These are phyloP conservation scores for Xylaria sp. DNA, from an alignment of 2,329 filamentous ascomycete species.

Conservation along the genomic window DNA sequence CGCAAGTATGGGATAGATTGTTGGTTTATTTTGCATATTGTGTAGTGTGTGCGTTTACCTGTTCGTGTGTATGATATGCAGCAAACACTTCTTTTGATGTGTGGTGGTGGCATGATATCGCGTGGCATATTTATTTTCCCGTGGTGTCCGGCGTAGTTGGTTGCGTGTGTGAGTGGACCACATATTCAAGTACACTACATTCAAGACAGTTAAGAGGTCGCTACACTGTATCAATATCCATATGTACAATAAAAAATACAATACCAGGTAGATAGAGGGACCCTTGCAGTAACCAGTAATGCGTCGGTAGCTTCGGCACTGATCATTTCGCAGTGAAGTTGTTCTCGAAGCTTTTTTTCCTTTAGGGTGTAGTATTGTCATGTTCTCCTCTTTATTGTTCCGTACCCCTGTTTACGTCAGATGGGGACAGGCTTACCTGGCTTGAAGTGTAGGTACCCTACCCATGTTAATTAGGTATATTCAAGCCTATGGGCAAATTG, in stretches of 20 bases:
- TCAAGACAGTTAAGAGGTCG: background rate
- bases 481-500: background rate
- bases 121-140: conserved; percentile 9
- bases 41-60: background rate
- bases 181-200: background rate
- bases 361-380: background rate
- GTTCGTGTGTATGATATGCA: conserved; percentile 7
- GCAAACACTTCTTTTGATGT: background rate
- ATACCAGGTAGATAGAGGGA: background rate
- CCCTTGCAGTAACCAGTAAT: conserved; percentile 27
- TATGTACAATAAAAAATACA: too few species aligned
- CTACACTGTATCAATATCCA: background rate
- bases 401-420: background rate
- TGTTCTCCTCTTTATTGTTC: background rate
- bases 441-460: background rate
- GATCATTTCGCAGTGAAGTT: conserved; percentile 2
- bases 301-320: conserved; percentile 34
- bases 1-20: conserved; percentile 25
- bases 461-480: too few species aligned
- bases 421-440: background rate
- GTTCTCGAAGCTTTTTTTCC: conserved; percentile 24
- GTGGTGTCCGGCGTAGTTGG: conserved; percentile 11
- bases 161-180: background rate
- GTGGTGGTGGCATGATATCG: conserved; percentile 15
- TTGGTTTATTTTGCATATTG: background rate